Evolutionary conservation across 2,329 filamentous ascomycete genomes (phyloP).

Genomic region (Colletotrichum sp.): DNA sequence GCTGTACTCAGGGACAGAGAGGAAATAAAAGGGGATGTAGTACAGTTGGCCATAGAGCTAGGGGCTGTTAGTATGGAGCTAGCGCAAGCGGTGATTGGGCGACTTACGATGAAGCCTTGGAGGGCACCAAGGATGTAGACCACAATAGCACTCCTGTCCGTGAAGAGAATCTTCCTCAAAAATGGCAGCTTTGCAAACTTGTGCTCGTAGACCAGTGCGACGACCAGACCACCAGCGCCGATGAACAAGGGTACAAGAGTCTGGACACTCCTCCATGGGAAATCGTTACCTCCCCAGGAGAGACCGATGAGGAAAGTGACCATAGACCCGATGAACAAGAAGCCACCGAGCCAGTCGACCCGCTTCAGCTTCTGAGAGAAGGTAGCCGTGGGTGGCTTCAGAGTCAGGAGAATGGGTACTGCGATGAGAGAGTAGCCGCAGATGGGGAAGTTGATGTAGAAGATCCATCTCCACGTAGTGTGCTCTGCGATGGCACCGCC

Average conservation of each 20-base stretch:
- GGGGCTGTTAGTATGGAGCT: neutral
- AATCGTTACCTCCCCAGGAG: conserved; percentile 50
- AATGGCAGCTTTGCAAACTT: conserved; percentile 35
- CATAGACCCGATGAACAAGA: conserved; percentile 47
- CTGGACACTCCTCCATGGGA: conserved; percentile 44
- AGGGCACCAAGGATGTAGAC: conserved; percentile 34
- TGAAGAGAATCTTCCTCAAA: conserved; percentile 34
- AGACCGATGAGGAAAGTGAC: conserved; percentile 52
- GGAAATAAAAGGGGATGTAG: conserved; percentile 43
- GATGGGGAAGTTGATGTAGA: conserved; percentile 53
- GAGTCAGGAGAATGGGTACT: conserved; percentile 46
- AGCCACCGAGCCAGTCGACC: conserved; percentile 51
- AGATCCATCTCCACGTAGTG: conserved; percentile 52
- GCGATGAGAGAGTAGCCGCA: conserved; percentile 43
- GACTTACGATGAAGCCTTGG: conserved; percentile 38
- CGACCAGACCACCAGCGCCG: conserved; percentile 42
- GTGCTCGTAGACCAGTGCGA: conserved; percentile 42
- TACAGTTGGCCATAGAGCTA: conserved; percentile 36
- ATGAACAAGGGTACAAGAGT: conserved; percentile 49
- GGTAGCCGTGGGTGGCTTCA: conserved; percentile 36
- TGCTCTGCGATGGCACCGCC: conserved; percentile 38
- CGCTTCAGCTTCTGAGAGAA: conserved; percentile 37
- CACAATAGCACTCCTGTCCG: conserved; percentile 29
- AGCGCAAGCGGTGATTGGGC: neutral
- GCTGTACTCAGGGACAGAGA: conserved; percentile 34